These are phyloP conservation scores for Xylaria polymorpha DNA, from an alignment of 2,329 filamentous ascomycete species.

Conservation along the genomic window DNA sequence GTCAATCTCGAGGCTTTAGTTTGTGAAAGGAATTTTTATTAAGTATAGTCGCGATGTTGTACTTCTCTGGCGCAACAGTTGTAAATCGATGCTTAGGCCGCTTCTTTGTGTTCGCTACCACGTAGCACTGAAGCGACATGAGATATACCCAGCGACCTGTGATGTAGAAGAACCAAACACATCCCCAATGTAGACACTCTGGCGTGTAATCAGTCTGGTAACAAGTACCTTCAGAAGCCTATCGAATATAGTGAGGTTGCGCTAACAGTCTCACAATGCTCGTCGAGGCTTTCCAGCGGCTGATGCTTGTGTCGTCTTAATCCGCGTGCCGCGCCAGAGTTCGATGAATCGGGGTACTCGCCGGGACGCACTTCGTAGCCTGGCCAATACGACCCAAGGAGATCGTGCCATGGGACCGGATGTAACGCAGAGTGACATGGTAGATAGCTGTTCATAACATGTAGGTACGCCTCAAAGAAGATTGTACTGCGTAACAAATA, in stretches of 20 bases:
- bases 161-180: background rate
- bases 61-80: background rate
- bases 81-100: background rate
- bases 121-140: background rate
- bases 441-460: constrained; percentile 1
- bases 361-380: background rate
- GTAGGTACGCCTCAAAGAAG: background rate
- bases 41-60: background rate
- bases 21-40: background rate
- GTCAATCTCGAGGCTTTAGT: background rate
- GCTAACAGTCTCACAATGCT: background rate
- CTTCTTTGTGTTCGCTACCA: background rate
- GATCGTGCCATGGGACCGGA: background rate
- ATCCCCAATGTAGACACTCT: background rate
- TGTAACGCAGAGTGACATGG: constrained; percentile 14
- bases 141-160: background rate
- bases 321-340: background rate
- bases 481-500: background rate
- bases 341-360: background rate
- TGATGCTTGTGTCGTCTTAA: background rate
- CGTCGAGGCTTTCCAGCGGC: background rate
- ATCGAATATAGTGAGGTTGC: background rate
- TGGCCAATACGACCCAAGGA: constrained; percentile 1
- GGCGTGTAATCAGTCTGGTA: background rate
- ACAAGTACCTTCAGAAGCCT: background rate